Conservation (phyloP, 768 basidiomycete genomes). For the Cubamyces lactineus region DNA sequence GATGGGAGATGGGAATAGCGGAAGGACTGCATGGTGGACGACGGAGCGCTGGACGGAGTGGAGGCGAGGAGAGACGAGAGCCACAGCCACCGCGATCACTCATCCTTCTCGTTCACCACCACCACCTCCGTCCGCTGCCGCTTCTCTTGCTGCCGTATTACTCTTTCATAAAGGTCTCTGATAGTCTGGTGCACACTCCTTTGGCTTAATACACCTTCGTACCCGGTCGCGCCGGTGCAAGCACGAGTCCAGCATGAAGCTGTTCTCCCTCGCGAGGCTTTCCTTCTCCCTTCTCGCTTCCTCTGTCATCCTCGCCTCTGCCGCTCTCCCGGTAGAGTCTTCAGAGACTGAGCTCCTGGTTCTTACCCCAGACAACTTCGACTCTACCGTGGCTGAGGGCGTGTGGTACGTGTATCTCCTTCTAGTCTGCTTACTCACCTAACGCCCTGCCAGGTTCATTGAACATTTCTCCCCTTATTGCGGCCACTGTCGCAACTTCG, state of each 20-base stretch:
- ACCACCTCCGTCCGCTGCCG: not conserved
- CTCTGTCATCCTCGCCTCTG: conserved; percentile 29
- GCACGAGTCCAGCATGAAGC: conserved; percentile 1
- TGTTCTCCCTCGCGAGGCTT: conserved; percentile 25
- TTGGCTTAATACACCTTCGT: not conserved
- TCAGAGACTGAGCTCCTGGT: conserved; percentile 32
- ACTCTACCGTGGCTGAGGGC: conserved; percentile 53
- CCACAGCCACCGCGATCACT: conserved; percentile 6
- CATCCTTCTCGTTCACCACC: not conserved
- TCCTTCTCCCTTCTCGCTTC: conserved; percentile 31
- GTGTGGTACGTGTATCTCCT: conserved; percentile 49
- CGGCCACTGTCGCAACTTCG: conserved; percentile 75
- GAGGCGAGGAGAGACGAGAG: not conserved
- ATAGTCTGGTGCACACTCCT: not conserved
- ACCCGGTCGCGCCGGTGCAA: conserved; percentile 1
- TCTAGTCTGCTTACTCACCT: not conserved
- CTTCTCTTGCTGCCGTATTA: not conserved
- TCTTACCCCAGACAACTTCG: conserved; percentile 66
- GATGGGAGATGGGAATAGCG: conserved; percentile 55
- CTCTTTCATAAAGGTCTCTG: not conserved
- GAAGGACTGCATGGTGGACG: conserved; percentile 53
- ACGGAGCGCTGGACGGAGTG: not conserved
- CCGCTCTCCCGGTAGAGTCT: conserved; percentile 32
- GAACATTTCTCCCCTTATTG: conserved; percentile 92
- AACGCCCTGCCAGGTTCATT: conserved; percentile 56